phyloP scores from a whole-genome alignment of 805 yeast species.

The Wickerhamiella allomyrinae region DNA sequence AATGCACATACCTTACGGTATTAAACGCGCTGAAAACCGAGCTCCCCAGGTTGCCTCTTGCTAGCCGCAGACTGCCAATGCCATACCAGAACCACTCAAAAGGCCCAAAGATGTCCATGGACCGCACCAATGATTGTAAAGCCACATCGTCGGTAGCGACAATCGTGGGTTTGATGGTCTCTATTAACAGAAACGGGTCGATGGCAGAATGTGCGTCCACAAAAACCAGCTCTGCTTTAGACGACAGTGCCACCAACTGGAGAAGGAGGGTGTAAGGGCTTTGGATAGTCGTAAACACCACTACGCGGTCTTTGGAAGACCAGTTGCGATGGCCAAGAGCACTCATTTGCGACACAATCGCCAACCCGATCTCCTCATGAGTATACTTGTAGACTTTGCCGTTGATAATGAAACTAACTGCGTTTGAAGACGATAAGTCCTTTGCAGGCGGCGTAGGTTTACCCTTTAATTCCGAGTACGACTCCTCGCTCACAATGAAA shows the following conservation, averaged over 20 bases:
- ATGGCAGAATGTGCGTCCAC: slow-evolving; percentile 12
- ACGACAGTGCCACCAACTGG: slow-evolving; percentile 23
- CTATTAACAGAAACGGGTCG: slow-evolving; percentile 16
- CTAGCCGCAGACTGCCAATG: slow-evolving; percentile 13
- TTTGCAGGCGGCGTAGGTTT: background rate
- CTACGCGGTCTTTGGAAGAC: slow-evolving; percentile 20
- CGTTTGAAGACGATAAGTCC: background rate
- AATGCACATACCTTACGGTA: slow-evolving; percentile 21
- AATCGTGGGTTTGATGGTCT: slow-evolving; percentile 18
- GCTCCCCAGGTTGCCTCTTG: slow-evolving; percentile 19
- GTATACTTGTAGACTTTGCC: slow-evolving; percentile 5
- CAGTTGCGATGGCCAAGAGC: slow-evolving; percentile 23
- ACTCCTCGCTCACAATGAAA: slow-evolving; percentile 5
- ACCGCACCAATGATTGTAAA: slow-evolving; percentile 18
- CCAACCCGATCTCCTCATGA: slow-evolving; percentile 21
- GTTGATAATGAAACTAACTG: slow-evolving; percentile 3
- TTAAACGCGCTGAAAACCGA: slow-evolving; percentile 17
- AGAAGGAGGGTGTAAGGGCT: slow-evolving; percentile 18
- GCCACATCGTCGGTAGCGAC: slow-evolving; percentile 22
- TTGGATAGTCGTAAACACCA: slow-evolving; percentile 20
- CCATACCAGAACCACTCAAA: slow-evolving; percentile 10
- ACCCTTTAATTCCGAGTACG: background rate
- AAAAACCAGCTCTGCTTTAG: slow-evolving; percentile 12
- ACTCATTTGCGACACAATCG: slow-evolving; percentile 26
- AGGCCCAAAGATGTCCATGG: slow-evolving; percentile 15